Percentiles rank a stretch among this genome's conserved stretches.
These are phyloP conservation scores for Nicotiana tabacum DNA, from an alignment of 257 asterid genomes.

Conservation along the genomic window DNA sequence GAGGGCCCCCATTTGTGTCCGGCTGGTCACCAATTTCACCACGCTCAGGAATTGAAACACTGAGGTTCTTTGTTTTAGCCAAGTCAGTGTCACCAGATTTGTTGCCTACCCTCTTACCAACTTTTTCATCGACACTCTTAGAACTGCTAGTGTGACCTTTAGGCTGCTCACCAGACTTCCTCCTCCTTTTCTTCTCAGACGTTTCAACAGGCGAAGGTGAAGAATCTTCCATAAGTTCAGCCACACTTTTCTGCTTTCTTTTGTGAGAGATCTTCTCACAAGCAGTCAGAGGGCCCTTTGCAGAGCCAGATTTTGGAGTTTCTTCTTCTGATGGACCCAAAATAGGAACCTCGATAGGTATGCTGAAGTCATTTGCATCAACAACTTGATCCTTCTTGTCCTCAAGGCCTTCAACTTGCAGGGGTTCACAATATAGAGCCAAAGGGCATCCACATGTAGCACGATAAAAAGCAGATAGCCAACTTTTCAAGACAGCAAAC, in stretches of 20 bases:
- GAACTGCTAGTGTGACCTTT: constrained; percentile 10
- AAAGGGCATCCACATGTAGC: constrained; percentile 31
- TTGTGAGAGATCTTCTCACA: constrained; percentile 29
- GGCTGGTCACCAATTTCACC: not conserved
- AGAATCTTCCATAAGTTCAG: constrained; percentile 41
- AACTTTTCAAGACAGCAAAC: constrained; percentile 42
- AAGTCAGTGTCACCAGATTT: constrained; percentile 18
- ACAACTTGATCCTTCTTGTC: constrained; percentile 20
- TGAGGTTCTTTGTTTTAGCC: not conserved
- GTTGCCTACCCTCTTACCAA: constrained; percentile 24
- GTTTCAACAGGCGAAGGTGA: constrained; percentile 6
- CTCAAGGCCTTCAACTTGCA: constrained; percentile 59
- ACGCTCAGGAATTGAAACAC: not conserved
- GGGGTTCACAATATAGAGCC: constrained; percentile 34
- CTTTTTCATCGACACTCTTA: constrained; percentile 13
- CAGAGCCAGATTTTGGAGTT: constrained; percentile 14
- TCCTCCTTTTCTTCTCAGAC: constrained; percentile 25
- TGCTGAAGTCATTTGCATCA: constrained; percentile 20
- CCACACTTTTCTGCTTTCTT: constrained; percentile 69
- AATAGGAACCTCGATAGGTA: constrained; percentile 34
- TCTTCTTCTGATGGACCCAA: constrained; percentile 42
- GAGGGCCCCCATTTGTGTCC: constrained; percentile 9
- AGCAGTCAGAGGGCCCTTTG: constrained; percentile 14
- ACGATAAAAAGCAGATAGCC: constrained; percentile 56
- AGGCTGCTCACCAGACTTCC: constrained; percentile 22